Evolutionary conservation across 2,329 filamentous ascomycete genomes (phyloP).

Genomic region (Penicillium nordicum): DNA sequence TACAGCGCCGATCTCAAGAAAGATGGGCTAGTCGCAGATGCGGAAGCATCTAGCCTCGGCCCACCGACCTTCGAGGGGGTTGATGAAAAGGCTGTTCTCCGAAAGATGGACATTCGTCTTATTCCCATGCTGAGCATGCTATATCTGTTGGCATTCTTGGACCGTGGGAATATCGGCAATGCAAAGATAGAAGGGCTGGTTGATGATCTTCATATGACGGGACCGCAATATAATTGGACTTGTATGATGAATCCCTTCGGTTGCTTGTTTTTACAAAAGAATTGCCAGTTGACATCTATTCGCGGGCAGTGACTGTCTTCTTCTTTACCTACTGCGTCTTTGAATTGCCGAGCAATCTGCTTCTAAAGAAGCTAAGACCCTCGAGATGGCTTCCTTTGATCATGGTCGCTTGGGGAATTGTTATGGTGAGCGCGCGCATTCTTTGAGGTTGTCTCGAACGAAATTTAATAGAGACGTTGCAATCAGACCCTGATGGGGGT

Average conservation of each 20-base stretch:
- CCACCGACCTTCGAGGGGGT: slow-evolving; percentile 8
- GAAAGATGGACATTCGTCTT: slow-evolving; percentile 29
- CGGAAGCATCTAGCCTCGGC: slow-evolving; percentile 4
- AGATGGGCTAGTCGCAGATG: slow-evolving; percentile 5
- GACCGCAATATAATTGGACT: slow-evolving; percentile 31
- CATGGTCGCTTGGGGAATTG: slow-evolving; percentile 47
- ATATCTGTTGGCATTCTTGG: slow-evolving; percentile 33
- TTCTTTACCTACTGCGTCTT: slow-evolving; percentile 27
- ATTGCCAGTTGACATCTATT: background rate
- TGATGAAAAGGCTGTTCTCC: slow-evolving; percentile 22
- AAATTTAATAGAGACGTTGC: background rate
- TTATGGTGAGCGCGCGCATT: slow-evolving; percentile 33
- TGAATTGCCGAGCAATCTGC: slow-evolving; percentile 20
- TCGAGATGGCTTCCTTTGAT: slow-evolving; percentile 31
- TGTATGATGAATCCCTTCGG: slow-evolving; percentile 13
- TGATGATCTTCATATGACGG: slow-evolving; percentile 29
- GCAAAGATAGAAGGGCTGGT: slow-evolving; percentile 34
- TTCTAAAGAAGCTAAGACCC: slow-evolving; percentile 25
- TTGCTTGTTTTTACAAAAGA: background rate
- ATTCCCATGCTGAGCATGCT: slow-evolving; percentile 28
- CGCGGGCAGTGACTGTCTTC: slow-evolving; percentile 28
- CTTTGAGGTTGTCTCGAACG: background rate
- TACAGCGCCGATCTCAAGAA: slow-evolving; percentile 3
- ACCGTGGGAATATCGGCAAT: slow-evolving; percentile 37
- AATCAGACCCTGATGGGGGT: slow-evolving; percentile 47